Percentiles rank a stretch among this genome's conserved stretches.
phyloP scores from a whole-genome alignment of 106 monocot species.

The Apostasia ramifera region DNA sequence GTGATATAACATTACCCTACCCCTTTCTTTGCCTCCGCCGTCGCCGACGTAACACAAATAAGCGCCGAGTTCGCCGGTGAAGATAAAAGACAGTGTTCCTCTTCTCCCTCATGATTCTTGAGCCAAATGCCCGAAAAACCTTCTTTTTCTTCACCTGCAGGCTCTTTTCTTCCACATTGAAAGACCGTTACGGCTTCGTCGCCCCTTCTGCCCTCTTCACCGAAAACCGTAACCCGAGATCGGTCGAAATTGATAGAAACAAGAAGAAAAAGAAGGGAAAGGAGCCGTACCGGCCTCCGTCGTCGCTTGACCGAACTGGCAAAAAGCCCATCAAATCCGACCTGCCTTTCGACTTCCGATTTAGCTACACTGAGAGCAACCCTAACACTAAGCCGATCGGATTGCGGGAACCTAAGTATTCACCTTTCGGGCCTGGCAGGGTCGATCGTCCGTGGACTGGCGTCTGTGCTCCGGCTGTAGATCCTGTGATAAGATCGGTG shows the following conservation, averaged over 20 bases:
- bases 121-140: slow-evolving; percentile 21
- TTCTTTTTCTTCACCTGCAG: slow-evolving; percentile 12
- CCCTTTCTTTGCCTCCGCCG: no score
- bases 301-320: slow-evolving; percentile 57
- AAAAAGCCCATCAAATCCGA: slow-evolving; percentile 40
- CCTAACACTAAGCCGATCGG: slow-evolving; percentile 55
- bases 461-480: slow-evolving; percentile 67
- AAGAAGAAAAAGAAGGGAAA: slow-evolving; percentile 25
- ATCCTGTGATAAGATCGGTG: slow-evolving; percentile 53
- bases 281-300: slow-evolving; percentile 66
- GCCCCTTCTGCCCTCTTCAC: slow-evolving; percentile 54
- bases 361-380: slow-evolving; percentile 77
- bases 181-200: slow-evolving; percentile 71
- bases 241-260: not conserved
- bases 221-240: slow-evolving; percentile 16
- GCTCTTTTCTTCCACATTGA: slow-evolving; percentile 22
- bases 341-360: slow-evolving; percentile 72
- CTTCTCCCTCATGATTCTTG: slow-evolving; percentile 15
- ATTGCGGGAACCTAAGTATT: slow-evolving; percentile 86
- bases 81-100: no score
- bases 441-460: slow-evolving; percentile 82
- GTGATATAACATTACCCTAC: no score
- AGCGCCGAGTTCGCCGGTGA: no score
- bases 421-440: slow-evolving; percentile 80
- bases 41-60: no score